A percentile compares a stretch with the other conserved stretches of the same genome.
These are phyloP conservation scores for Colletotrichum costaricense DNA, from an alignment of 2,329 filamentous ascomycete species.

Conservation along the genomic window DNA sequence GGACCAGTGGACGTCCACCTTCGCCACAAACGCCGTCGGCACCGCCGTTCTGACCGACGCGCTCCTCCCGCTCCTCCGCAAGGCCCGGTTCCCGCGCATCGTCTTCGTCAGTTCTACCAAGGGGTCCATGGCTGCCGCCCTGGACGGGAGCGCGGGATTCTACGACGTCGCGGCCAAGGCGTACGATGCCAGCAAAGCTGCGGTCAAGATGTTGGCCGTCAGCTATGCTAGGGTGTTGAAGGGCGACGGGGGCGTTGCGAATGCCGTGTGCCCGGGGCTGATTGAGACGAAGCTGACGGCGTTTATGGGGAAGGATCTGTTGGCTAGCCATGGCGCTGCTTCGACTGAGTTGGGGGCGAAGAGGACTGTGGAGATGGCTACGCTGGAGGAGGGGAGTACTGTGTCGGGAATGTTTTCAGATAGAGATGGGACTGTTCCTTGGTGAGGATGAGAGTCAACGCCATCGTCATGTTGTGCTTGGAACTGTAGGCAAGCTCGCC, in stretches of 20 bases:
- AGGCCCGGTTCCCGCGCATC: not conserved
- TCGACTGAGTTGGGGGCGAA: not conserved
- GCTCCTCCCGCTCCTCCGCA: not conserved
- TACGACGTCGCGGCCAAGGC: not conserved
- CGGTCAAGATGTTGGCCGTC: not conserved
- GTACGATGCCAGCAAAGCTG: not conserved
- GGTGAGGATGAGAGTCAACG: not conserved
- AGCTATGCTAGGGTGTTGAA: not conserved
- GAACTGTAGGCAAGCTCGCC: too few species aligned
- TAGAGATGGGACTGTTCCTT: not conserved
- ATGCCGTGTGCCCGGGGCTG: not conserved
- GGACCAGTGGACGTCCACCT: not conserved
- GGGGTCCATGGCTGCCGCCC: not conserved
- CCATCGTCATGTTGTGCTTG: not conserved
- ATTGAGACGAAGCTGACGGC: not conserved
- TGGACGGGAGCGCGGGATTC: not conserved
- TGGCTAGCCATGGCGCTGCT: too few species aligned
- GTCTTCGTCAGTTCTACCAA: not conserved
- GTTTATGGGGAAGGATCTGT: too few species aligned
- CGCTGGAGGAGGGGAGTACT: not conserved
- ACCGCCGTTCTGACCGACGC: not conserved
- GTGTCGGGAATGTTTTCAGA: not conserved
- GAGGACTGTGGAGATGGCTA: not conserved
- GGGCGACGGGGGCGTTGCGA: not conserved
- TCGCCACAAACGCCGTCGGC: not conserved